These are phyloP conservation scores for Penicillium roqueforti DNA, from an alignment of 495 filamentous ascomycete species.

Conservation along the genomic window DNA sequence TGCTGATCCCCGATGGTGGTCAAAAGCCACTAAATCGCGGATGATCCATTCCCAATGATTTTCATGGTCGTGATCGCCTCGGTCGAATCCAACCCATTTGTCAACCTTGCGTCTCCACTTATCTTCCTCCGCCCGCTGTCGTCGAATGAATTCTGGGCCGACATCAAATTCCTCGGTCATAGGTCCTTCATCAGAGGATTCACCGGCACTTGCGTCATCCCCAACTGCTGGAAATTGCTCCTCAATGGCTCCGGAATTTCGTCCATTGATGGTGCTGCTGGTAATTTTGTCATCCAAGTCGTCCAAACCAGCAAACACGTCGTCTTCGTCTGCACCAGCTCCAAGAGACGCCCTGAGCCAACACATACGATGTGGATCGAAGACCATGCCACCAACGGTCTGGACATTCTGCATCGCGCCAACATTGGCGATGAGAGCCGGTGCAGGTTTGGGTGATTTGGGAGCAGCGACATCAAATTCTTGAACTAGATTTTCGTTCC, in stretches of 20 bases:
- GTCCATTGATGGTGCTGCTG: constrained; percentile 35
- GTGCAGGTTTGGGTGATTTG: constrained; percentile 63
- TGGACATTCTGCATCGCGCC: constrained; percentile 71
- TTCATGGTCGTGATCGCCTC: constrained; percentile 35
- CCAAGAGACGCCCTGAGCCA: constrained; percentile 67
- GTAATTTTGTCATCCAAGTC: constrained; percentile 55
- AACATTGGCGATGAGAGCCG: constrained; percentile 91
- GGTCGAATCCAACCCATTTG: constrained; percentile 63
- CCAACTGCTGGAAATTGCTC: constrained; percentile 38
- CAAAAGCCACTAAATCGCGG: constrained; percentile 40
- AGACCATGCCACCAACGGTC: constrained; percentile 92
- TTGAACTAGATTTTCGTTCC: constrained; percentile 79
- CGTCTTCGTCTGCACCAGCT: constrained; percentile 54
- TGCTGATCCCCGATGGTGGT: constrained; percentile 6
- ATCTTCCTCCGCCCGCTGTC: constrained; percentile 86
- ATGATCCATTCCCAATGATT: constrained; percentile 55
- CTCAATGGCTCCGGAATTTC: constrained; percentile 25
- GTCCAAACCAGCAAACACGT: constrained; percentile 77
- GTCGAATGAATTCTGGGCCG: constrained; percentile 85
- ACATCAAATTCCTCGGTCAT: constrained; percentile 97
- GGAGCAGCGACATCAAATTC: constrained; percentile 62
- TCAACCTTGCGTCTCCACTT: constrained; percentile 81
- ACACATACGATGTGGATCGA: constrained; percentile 93
- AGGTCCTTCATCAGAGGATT: constrained; percentile 65
- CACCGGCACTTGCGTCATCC: constrained; percentile 51